Percentiles rank a stretch among this genome's conserved stretches.
These are phyloP conservation scores for Golubevia sp. DNA, from an alignment of 1,284 basidiomycete genomes.

Conservation along the genomic window DNA sequence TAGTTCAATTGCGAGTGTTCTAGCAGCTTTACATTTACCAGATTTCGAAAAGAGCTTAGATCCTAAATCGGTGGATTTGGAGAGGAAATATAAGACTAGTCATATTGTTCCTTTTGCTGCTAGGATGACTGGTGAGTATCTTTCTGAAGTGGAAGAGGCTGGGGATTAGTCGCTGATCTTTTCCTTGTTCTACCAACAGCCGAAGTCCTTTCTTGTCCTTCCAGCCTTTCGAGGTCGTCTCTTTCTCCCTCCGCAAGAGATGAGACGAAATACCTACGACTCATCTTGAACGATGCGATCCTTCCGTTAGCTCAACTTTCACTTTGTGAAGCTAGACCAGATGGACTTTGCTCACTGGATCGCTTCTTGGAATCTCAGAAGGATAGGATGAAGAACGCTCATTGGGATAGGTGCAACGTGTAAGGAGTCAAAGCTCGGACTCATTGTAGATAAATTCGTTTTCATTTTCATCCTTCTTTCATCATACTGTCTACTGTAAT, in stretches of 20 bases:
- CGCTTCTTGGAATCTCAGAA: slow-evolving; percentile 25
- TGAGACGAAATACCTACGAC: slow-evolving; percentile 10
- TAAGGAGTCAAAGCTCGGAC: no score
- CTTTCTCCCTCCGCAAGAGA: no score
- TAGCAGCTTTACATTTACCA: slow-evolving; percentile 33
- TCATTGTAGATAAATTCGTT: no score
- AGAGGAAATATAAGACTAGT: slow-evolving; percentile 27
- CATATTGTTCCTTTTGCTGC: slow-evolving; percentile 51
- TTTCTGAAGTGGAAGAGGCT: no score
- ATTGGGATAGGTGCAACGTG: neutral
- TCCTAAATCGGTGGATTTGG: slow-evolving; percentile 9
- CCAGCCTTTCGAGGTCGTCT: no score
- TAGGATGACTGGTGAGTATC: slow-evolving; percentile 14
- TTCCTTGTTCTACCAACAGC: no score
- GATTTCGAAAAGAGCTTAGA: slow-evolving; percentile 16
- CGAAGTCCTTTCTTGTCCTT: no score
- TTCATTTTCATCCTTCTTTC: no score
- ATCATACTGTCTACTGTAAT: no score
- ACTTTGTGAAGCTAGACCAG: slow-evolving; percentile 24
- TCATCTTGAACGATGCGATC: slow-evolving; percentile 45
- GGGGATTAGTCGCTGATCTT: no score
- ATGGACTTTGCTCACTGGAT: slow-evolving; percentile 37
- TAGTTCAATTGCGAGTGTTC: slow-evolving; percentile 41
- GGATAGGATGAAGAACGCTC: slow-evolving; percentile 10
- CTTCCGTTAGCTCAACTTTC: slow-evolving; percentile 36